phyloP scores from a whole-genome alignment of 208 protist species.

The Tetramitus jugosus region DNA sequence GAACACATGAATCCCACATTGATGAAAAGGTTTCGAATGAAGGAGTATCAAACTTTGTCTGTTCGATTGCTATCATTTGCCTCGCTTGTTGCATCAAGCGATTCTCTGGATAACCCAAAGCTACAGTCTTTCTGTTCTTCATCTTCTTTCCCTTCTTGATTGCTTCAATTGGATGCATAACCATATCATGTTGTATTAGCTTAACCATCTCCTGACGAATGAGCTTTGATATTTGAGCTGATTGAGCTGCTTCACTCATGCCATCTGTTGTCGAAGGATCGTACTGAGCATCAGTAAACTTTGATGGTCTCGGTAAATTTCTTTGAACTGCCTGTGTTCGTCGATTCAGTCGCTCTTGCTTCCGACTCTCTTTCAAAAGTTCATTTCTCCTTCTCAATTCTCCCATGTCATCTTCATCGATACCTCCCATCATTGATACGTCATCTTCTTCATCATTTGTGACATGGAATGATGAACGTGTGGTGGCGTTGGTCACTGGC shows the following conservation, averaged over 20 bases:
- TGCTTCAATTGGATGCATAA: neutral
- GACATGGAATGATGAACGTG: too few relatives aligned
- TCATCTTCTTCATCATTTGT: constrained; percentile 19
- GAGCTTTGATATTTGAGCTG: neutral
- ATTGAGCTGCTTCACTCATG: neutral
- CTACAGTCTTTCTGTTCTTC: neutral
- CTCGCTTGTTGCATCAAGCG: too few relatives aligned
- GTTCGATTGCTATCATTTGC: too few relatives aligned
- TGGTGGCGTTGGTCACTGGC: neutral
- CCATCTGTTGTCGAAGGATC: neutral
- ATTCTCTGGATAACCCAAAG: too few relatives aligned
- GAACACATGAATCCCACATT: too few relatives aligned
- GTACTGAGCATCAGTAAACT: neutral
- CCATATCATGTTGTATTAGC: neutral
- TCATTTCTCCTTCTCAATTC: neutral
- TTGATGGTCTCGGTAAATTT: constrained; percentile 20
- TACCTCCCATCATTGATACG: neutral
- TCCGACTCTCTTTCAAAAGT: neutral
- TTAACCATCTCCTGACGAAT: neutral
- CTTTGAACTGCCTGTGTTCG: constrained; percentile 25
- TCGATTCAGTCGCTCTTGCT: neutral
- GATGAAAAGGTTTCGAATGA: too few relatives aligned
- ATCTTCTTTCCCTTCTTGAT: neutral
- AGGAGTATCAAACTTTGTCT: too few relatives aligned
- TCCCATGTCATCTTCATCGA: neutral